Base-by-base conservation (phyloP, 495 filamentous ascomycete species). In the Parachaetomium inaequale region DNA sequence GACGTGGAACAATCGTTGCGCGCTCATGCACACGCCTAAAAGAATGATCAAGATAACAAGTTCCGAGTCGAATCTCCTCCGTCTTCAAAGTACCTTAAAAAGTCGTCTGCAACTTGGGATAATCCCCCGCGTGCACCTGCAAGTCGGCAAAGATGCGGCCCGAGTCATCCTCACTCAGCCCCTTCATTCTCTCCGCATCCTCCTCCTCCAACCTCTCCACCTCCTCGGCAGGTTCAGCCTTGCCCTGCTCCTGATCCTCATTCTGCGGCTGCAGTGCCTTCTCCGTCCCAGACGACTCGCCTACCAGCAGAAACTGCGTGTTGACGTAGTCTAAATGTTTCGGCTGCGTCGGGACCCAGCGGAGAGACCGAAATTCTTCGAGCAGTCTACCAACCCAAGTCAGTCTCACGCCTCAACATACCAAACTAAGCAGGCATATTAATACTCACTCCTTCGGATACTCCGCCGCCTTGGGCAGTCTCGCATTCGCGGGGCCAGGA, bases 291-390 rank as follows among this genome's bases (percentile, higher is more conserved):
- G 84, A 78, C 1, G 82, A 83, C 66, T 92, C 87, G 23, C 93
- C 93, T 63, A 96, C 86, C 62, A 96, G 80, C 19, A 96, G 76
- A 55, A 96, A 84, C 69, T 96, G 92, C 0, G 90, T 83, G 66
- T 91, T 89, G 25, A 81, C 80, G 68, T 89, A 91, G 61, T 96
- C 83, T 49, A 96, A 78, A 68, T 93, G 85, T 57, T 92, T 84
- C 0, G 92, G 90, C 58, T 85, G 75, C 8, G 90, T 76, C 1
- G 89, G 84, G 40, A 85, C 78, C 93, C 92, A 96, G 47, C 87
- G 83, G 5, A 86, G 81, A 5, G 84, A 84, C 21, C 79, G 73
- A 67, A 96, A 98, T 62, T 91, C 89, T 17, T 91, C 82, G 14
- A 83, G 76, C 10, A 96, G 75, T 26, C 77, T 81, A 34, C n/a